A percentile compares a stretch with the other conserved stretches of the same genome.
Conservation (phyloP, 2,329 filamentous ascomycete genomes). For the Tothia fuscella region DNA sequence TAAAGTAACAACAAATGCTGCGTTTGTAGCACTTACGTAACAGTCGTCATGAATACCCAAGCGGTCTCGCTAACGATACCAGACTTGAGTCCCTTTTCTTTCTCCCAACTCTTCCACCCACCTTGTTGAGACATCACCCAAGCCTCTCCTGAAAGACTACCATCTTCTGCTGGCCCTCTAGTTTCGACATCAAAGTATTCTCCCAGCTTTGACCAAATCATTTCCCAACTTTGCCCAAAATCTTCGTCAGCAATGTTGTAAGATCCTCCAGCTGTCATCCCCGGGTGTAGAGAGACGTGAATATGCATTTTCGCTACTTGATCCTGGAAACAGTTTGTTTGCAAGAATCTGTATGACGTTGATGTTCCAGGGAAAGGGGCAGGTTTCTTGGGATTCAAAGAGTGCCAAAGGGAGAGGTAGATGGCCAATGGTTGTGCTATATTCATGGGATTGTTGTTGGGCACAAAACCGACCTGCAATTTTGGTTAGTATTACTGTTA, state of each 20-base stretch:
- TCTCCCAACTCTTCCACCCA: not conserved
- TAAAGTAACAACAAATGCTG: not conserved
- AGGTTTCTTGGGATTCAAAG: slow-evolving; percentile 6
- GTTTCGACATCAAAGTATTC: not conserved
- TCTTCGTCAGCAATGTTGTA: slow-evolving; percentile 22
- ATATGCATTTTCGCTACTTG: slow-evolving; percentile 15
- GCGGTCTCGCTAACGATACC: not conserved
- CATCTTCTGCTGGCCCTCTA: not conserved
- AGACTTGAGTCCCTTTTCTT: not conserved
- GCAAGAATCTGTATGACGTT: slow-evolving; percentile 22
- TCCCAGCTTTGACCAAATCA: not conserved
- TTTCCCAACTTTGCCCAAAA: not conserved
- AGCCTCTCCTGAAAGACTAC: not conserved
- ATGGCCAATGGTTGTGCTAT: slow-evolving; percentile 29
- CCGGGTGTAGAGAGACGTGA: slow-evolving; percentile 16
- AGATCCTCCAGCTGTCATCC: slow-evolving; percentile 14
- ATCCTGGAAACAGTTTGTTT: slow-evolving; percentile 28
- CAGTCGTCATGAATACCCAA: slow-evolving; percentile 7
- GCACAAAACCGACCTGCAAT: slow-evolving; percentile 27
- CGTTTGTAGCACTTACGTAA: not conserved
- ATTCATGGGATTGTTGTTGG: slow-evolving; percentile 32
- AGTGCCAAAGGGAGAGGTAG: slow-evolving; percentile 25
- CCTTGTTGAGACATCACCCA: not conserved
- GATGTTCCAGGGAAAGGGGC: slow-evolving; percentile 27
- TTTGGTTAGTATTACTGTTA: not conserved